Base-by-base conservation (phyloP, 2,329 filamentous ascomycete genomes). In the Aspergillus fijiensis region DNA sequence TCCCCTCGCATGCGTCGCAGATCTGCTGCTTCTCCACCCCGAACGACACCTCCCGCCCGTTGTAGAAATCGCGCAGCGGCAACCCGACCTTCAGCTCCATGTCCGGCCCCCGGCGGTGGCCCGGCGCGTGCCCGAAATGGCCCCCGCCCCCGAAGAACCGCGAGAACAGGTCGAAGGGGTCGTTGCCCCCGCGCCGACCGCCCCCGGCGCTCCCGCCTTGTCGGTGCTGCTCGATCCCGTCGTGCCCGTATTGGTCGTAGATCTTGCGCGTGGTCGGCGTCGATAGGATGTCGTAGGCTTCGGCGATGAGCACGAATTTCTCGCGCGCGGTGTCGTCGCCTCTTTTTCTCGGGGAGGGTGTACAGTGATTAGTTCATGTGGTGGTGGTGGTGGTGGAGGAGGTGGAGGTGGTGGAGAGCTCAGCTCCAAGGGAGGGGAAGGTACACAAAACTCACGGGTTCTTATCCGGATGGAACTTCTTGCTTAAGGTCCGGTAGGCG, bases 401-500 rank as follows among this genome's bases (percentile, higher is more conserved):
- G 33, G 33, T 4, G 33, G 33, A 3, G 16, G 16, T 14, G 39
- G 16, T 35, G 49, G 16, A 48, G 52, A 45, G 23, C 23, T 23
- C 23, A 45, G 23, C 23, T 23, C 23, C 23, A 23, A 25, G n/a
- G 35, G 14, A 12, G 53, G 51, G 50, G 58, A 54, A 12, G 7
- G 27, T 9, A 2, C 7, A 49, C 57, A 19, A 16, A 80, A 80
- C 89, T 70, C 85, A 95, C 89, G 94, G 92, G 70, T 98, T 98
- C 85, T 99, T 99, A 78, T 99, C 95, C 3, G 95, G 95, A 73
- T 99, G 95, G 76, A 85, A 97, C 76, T 96, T 96, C 78, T 98
- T 98, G 81, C 91, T 96, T 11, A 99, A 83, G 61, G 87, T 88
- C 61, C 93, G 87, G 78, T 99, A 99, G 23, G 95, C 93, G 50